Conservation (phyloP, 768 basidiomycete genomes). For the Candolleomyces efflorescens region DNA sequence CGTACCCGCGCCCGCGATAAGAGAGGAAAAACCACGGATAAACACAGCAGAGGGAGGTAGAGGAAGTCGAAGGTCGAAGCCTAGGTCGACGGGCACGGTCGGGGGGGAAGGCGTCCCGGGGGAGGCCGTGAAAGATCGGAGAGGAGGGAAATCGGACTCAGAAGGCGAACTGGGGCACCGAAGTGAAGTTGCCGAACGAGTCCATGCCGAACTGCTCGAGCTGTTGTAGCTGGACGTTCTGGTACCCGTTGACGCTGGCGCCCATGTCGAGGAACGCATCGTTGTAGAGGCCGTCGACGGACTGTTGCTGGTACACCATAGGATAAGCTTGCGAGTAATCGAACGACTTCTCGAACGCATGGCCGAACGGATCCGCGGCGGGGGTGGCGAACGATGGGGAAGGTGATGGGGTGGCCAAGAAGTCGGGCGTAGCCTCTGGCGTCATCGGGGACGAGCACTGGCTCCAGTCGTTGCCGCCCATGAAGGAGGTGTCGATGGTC, state of each 20-base stretch:
- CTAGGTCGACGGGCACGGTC: background rate
- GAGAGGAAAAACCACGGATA: background rate
- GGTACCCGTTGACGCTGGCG: conserved; percentile 10
- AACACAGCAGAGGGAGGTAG: background rate
- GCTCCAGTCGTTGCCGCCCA: conserved; percentile 35
- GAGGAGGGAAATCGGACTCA: background rate
- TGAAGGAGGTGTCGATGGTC: conserved; percentile 37
- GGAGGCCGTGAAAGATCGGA: background rate
- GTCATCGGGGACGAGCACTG: conserved; percentile 41
- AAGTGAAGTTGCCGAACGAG: conserved; percentile 32
- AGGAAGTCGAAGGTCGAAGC: background rate
- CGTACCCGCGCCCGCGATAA: background rate
- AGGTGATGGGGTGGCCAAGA: conserved; percentile 18
- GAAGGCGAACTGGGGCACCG: conserved; percentile 26
- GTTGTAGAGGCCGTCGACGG: conserved; percentile 8
- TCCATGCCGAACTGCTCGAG: conserved; percentile 19
- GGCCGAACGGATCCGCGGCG: conserved; percentile 26
- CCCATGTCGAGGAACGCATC: conserved; percentile 11
- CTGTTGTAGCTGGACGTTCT: conserved; percentile 8
- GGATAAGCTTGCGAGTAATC: conserved; percentile 16
- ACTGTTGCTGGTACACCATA: conserved; percentile 13
- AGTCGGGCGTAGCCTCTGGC: conserved; percentile 37
- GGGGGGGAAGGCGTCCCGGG: background rate
- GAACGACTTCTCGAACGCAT: conserved; percentile 25
- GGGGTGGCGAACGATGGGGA: conserved; percentile 20